These are phyloP conservation scores for Hyparrhenia diplandra DNA, from an alignment of 176 grass and related monocot species.

Conservation along the genomic window DNA sequence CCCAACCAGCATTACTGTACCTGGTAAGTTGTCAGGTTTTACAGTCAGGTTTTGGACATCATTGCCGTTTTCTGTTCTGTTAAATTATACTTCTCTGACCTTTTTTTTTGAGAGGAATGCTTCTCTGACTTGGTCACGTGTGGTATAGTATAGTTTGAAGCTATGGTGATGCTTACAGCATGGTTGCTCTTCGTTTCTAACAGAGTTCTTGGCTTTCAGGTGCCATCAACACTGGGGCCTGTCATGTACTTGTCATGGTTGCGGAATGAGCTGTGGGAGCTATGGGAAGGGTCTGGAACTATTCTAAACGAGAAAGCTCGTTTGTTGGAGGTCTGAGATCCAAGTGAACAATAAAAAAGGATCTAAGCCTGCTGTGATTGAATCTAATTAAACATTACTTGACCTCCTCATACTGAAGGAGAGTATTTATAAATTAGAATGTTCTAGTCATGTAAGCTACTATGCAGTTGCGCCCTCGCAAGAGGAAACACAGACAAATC, in stretches of 20 bases:
- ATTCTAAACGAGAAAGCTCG: slow-evolving; percentile 72
- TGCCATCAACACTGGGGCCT: slow-evolving; percentile 83
- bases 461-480: slow-evolving; percentile 21
- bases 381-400: slow-evolving; percentile 24
- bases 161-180: not conserved
- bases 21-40: slow-evolving; percentile 52
- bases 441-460: slow-evolving; percentile 18
- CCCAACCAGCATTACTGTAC: slow-evolving; percentile 97
- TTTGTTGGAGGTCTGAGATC: slow-evolving; percentile 63
- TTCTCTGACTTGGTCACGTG: too few relatives aligned
- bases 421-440: slow-evolving; percentile 35
- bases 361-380: not conserved
- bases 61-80: not conserved
- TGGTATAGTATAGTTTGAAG: not conserved
- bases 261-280: slow-evolving; percentile 79
- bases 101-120: too few relatives aligned
- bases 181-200: slow-evolving; percentile 7
- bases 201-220: slow-evolving; percentile 39
- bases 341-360: not conserved
- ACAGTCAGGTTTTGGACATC: not conserved
- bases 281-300: slow-evolving; percentile 71
- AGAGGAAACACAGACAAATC: slow-evolving; percentile 19
- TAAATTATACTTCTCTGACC: not conserved
- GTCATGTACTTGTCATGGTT: slow-evolving; percentile 84
- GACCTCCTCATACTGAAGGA: not conserved